Evolutionary conservation across 2,329 filamentous ascomycete species (phyloP), one percentile per base, ranked within the genome.

Genomic region (Drechslerella coelobrocha): DNA sequence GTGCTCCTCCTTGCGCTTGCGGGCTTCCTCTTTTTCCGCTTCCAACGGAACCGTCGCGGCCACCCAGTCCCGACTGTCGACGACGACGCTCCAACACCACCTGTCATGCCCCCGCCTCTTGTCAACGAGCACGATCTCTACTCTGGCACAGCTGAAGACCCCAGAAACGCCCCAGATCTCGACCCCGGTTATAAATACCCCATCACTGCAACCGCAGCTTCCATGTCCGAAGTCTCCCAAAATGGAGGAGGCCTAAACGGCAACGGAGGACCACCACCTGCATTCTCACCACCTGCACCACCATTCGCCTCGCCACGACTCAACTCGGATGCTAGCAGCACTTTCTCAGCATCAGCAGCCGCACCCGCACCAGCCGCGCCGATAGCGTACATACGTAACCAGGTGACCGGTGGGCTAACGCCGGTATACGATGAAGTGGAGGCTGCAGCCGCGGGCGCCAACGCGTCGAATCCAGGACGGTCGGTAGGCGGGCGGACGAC

Each of bases 341-440:
- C 34, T 17, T 24, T 23, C 34, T 14, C 34, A n/a, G 6, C 34
- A 17, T 21, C 12, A 8, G 21, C 45, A 29, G 12, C 4, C 23
- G 41, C 41, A 4, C 23, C 26, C 1, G 43, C 10, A n/a, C 43
- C 41, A 10, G 12, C 56, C 21, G 45, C 45, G 23, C 56, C 56
- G 14, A 27, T 61, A 21, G 45, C 47, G 9, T 61, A 51, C 23
- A 37, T 61, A 17, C 34, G 45, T 14, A 43, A 61, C 29, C 43
- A 17, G 6, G 27, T 34, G 8, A 61, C 56, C 5, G 56, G 56
- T 7, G 47, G 21, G 1, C 8, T 61, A 14, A 47, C 24, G 7
- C 56, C 56, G 9, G 56, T 61, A 14, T 61, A 61, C 31, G 47
- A 61, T 27, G 34, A 39, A 5, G 34, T 14, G 2, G 2, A 3